A percentile compares a stretch with the other conserved stretches of the same genome.
These are phyloP conservation scores for Aspergillus sergii DNA, from an alignment of 2,329 filamentous ascomycete genomes.

Conservation along the genomic window DNA sequence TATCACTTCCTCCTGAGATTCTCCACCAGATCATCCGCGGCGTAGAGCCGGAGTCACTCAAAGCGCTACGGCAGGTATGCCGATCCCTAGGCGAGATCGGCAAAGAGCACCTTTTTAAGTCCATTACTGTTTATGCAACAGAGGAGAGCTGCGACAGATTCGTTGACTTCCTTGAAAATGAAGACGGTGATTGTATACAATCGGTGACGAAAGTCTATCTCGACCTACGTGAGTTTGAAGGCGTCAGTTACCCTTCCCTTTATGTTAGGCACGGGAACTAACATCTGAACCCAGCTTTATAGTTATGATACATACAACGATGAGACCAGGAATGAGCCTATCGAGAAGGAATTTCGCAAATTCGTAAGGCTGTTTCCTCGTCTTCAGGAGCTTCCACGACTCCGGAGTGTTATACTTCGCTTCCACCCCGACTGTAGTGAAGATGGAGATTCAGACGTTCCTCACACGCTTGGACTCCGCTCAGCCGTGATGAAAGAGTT, in stretches of 20 bases:
- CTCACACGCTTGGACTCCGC: not conserved
- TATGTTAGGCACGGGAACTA: not conserved
- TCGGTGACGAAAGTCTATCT: slow-evolving; percentile 5
- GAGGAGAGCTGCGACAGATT: not conserved
- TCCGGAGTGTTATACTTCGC: slow-evolving; percentile 5
- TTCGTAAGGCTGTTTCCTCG: slow-evolving; percentile 2
- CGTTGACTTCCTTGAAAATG: not conserved
- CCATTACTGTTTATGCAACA: not conserved
- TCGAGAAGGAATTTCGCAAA: not conserved
- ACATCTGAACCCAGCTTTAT: not conserved
- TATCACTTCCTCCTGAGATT: not conserved
- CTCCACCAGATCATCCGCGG: not conserved
- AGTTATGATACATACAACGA: not conserved
- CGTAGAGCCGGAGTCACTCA: not conserved
- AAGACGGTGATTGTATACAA: not conserved
- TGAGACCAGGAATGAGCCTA: not conserved
- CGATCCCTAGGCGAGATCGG: not conserved
- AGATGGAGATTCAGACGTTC: too few species aligned
- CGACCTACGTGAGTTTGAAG: not conserved
- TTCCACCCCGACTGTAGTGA: not conserved
- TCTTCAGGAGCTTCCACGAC: slow-evolving; percentile 7
- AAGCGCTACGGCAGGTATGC: not conserved
- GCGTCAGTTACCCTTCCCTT: not conserved
- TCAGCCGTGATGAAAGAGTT: not conserved
- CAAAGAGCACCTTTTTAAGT: not conserved